Percentiles rank a stretch among this genome's conserved stretches.
Conservation (phyloP, 2,329 filamentous ascomycete genomes). For the Fusarium nematophilum region DNA sequence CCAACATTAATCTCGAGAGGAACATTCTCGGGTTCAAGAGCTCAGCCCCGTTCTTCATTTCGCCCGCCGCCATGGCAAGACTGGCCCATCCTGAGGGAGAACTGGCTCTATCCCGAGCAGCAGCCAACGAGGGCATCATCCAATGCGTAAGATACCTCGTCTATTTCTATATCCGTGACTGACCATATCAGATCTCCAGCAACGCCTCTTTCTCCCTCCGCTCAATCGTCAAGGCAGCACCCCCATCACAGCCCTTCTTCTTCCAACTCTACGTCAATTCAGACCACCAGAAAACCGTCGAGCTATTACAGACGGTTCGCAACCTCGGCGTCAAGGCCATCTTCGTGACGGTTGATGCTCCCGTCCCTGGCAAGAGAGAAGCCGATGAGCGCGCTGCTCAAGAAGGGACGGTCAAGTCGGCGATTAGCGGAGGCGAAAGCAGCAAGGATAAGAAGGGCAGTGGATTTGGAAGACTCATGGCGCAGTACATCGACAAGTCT, state of each 20-base stretch:
- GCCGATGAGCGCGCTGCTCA: slow-evolving; percentile 63
- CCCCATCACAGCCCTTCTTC: slow-evolving; percentile 56
- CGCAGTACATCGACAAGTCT: slow-evolving; percentile 60
- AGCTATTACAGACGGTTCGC: slow-evolving; percentile 52
- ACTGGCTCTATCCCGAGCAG: slow-evolving; percentile 60
- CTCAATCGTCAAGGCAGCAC: slow-evolving; percentile 54
- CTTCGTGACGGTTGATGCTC: slow-evolving; percentile 65
- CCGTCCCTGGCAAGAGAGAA: slow-evolving; percentile 65
- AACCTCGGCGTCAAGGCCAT: slow-evolving; percentile 60
- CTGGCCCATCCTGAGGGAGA: slow-evolving; percentile 54
- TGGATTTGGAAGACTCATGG: slow-evolving; percentile 63
- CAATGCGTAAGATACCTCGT: slow-evolving; percentile 53
- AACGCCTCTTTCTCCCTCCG: slow-evolving; percentile 62
- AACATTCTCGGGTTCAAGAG: slow-evolving; percentile 32
- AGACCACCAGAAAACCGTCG: slow-evolving; percentile 58
- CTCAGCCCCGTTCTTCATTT: slow-evolving; percentile 37
- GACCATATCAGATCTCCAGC: slow-evolving; percentile 55
- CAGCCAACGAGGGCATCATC: slow-evolving; percentile 59
- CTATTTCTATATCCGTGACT: not conserved
- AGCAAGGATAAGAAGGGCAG: slow-evolving; percentile 64
- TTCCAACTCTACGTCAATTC: slow-evolving; percentile 66
- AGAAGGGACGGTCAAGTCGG: slow-evolving; percentile 53
- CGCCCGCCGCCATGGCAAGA: slow-evolving; percentile 35
- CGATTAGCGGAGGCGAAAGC: slow-evolving; percentile 52
- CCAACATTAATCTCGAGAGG: slow-evolving; percentile 47